Percentiles rank a stretch among this genome's conserved stretches.
Evolutionary conservation across 768 basidiomycete species (phyloP).

Genomic region (Mycena latifolia): DNA sequence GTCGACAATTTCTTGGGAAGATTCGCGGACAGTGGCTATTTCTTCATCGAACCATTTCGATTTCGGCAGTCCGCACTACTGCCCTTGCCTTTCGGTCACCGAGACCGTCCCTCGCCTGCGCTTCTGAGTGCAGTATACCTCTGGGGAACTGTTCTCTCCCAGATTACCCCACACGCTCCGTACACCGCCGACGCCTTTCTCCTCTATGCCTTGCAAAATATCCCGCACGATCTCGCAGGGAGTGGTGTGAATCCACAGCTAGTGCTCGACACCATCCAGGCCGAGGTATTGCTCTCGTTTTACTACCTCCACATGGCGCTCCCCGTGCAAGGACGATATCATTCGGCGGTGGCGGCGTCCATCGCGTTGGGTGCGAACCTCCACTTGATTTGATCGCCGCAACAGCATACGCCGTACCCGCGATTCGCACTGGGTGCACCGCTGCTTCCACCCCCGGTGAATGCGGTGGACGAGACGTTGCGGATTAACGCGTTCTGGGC

Average conservation of each 20-base stretch:
- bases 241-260: constrained; percentile 40
- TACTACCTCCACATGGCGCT: constrained; percentile 63
- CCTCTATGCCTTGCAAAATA: constrained; percentile 3
- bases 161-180: constrained; percentile 45
- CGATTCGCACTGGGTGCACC: background rate
- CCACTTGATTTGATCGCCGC: background rate
- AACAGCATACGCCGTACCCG: background rate
- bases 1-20: constrained; percentile 16
- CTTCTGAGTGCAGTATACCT: constrained; percentile 41
- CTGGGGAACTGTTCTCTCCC: constrained; percentile 65
- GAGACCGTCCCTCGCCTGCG: constrained; percentile 8
- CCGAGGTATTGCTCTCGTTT: constrained; percentile 62
- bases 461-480: background rate
- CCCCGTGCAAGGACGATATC: constrained; percentile 62
- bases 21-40: constrained; percentile 10
- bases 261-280: constrained; percentile 62
- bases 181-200: background rate
- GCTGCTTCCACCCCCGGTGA: background rate
- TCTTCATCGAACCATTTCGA: constrained; percentile 14
- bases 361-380: background rate
- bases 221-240: constrained; percentile 14
- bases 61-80: constrained; percentile 10
- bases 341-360: constrained; percentile 40
- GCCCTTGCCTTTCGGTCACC: constrained; percentile 15
- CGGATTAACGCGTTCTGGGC: constrained; percentile 26